Conservation (phyloP, 225 moss, liverwort and hornwort species). For the Rhytidiadelphus loreus region DNA sequence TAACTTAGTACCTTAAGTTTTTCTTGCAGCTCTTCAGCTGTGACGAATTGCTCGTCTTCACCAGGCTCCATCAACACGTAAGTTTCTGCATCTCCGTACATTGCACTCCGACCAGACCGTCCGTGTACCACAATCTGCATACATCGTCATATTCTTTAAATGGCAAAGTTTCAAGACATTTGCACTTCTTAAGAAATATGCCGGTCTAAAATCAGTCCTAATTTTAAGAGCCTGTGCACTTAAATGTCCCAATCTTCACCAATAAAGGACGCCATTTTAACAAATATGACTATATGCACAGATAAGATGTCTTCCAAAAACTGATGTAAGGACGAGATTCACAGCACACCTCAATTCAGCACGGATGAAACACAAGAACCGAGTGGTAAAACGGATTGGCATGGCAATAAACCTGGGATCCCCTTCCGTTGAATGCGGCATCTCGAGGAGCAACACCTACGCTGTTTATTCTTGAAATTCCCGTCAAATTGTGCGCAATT, state of each 20-base stretch:
- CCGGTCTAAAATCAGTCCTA: not conserved
- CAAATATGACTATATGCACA: not conserved
- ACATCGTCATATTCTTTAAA: not conserved
- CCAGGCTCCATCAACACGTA: conserved; percentile 94
- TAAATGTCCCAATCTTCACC: not conserved
- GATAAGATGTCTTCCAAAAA: not conserved
- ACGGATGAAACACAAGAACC: not conserved
- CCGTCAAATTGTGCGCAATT: not conserved
- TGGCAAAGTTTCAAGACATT: not conserved
- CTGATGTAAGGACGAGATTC: not conserved
- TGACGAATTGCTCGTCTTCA: conserved; percentile 82
- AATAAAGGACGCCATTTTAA: not conserved
- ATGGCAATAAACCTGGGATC: conserved; percentile 4
- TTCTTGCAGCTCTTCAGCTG: conserved; percentile 58
- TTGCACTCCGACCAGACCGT: conserved; percentile 36
- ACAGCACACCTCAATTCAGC: not conserved
- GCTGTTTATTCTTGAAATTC: not conserved
- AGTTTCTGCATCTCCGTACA: conserved; percentile 57
- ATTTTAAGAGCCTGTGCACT: not conserved
- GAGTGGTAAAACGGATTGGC: not conserved
- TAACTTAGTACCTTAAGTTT: conserved; percentile 45
- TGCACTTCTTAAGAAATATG: not conserved
- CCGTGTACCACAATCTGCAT: conserved; percentile 35
- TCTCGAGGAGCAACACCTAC: not conserved
- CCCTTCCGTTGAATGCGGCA: not conserved